phyloP scores from a whole-genome alignment of 2,329 filamentous ascomycete genomes.

The Neodidymelliopsis sp. region DNA sequence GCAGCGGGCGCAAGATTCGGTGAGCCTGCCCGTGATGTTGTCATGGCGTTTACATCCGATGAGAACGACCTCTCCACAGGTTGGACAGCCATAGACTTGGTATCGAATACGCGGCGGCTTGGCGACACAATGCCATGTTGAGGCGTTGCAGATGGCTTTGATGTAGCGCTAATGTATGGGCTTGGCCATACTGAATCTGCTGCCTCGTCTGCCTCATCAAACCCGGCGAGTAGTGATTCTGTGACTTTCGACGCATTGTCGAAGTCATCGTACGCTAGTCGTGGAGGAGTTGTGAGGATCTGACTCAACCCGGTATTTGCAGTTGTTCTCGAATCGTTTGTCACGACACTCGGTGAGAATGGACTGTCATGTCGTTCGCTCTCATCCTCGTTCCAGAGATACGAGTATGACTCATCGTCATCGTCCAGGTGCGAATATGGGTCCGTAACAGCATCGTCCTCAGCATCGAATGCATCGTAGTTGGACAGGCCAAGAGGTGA shows the following conservation, averaged over 20 bases:
- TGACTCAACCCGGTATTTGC: neutral
- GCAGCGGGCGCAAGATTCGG: slow-evolving; percentile 6
- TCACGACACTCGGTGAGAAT: slow-evolving; percentile 25
- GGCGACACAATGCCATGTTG: neutral
- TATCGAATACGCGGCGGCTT: neutral
- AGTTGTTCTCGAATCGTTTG: slow-evolving; percentile 1
- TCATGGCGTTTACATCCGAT: neutral
- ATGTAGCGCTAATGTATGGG: neutral
- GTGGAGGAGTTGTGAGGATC: neutral
- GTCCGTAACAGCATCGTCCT: slow-evolving; percentile 40
- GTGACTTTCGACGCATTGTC: too few species aligned
- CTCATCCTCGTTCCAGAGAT: slow-evolving; percentile 9
- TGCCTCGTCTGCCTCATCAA: neutral
- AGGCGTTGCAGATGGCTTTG: neutral
- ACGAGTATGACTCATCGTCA: slow-evolving; percentile 21
- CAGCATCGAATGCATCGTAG: slow-evolving; percentile 53
- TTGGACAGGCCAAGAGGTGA: slow-evolving; percentile 53
- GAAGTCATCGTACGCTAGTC: neutral
- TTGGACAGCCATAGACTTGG: slow-evolving; percentile 1
- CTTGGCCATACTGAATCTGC: neutral
- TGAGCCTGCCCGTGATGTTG: neutral
- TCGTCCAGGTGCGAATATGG: slow-evolving; percentile 43
- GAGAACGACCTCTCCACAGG: neutral
- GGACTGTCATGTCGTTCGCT: slow-evolving; percentile 21
- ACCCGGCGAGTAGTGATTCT: neutral